Conservation (phyloP, 306 rosid species). For the Cucumis hystrix region DNA sequence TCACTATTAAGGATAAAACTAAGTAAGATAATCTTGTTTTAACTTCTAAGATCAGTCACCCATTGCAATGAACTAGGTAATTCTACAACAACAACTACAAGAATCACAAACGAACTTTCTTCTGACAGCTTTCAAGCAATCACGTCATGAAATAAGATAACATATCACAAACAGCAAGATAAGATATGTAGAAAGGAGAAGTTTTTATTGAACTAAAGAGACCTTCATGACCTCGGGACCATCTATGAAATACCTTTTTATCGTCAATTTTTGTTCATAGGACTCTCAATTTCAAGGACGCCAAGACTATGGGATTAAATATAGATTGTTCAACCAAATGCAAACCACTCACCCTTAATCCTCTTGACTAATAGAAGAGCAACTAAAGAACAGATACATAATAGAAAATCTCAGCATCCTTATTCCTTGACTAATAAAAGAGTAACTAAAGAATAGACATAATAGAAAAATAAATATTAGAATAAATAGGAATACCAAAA, state of each 20-base stretch:
- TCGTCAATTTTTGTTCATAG: neutral
- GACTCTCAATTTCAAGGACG: neutral
- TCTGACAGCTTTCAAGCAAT: neutral
- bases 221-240: neutral
- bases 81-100: neutral
- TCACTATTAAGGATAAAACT: slow-evolving; percentile 31
- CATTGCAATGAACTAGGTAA: neutral
- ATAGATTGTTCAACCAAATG: neutral
- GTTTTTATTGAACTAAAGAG: neutral
- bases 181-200: neutral
- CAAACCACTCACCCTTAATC: neutral
- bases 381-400: too few species aligned
- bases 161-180: neutral
- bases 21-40: neutral
- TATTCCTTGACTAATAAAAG: neutral
- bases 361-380: too few species aligned
- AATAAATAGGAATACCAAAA: neutral
- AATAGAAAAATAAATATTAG: neutral
- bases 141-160: neutral
- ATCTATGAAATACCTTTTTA: neutral
- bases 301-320: neutral
- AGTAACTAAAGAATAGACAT: neutral
- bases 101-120: neutral
- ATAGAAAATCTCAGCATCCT: neutral
- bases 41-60: neutral